Evolutionary conservation across 1,284 basidiomycete species (phyloP).

Genomic region (Rhodotorula sp.): DNA sequence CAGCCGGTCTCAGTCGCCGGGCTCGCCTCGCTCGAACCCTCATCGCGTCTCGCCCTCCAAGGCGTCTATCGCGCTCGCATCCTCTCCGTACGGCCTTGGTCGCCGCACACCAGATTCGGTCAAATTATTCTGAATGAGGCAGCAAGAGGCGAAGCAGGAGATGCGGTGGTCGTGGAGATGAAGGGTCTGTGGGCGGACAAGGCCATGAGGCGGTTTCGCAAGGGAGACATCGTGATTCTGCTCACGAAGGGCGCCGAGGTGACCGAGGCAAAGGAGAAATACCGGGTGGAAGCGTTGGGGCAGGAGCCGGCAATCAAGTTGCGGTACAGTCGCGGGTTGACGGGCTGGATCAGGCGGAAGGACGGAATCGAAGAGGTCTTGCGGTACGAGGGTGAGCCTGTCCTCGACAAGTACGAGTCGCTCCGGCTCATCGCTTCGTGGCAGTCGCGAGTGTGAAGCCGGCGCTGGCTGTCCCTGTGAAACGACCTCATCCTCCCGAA

Average conservation of each 20-base stretch:
- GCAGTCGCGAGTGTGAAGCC: neutral
- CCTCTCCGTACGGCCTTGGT: neutral
- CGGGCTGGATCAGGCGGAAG: constrained; percentile 3
- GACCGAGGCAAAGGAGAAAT: neutral
- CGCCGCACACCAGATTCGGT: constrained; percentile 3
- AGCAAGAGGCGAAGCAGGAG: too few species aligned
- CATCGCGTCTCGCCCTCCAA: neutral
- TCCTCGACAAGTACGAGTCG: too few species aligned
- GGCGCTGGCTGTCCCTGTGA: too few species aligned
- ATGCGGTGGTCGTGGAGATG: neutral
- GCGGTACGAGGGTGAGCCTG: neutral
- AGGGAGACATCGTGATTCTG: constrained; percentile 10
- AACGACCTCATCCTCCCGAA: neutral
- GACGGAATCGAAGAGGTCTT: constrained; percentile 7
- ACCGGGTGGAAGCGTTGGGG: neutral
- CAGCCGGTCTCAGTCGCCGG: neutral
- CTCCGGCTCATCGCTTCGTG: neutral
- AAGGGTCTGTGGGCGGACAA: constrained; percentile 9
- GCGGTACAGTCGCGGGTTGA: neutral
- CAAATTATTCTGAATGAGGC: neutral
- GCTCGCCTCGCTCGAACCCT: neutral
- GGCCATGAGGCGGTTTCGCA: neutral
- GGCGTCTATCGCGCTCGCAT: constrained; percentile 6
- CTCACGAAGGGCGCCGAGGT: neutral
- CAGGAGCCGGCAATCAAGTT: neutral